A percentile compares a stretch with the other conserved stretches of the same genome.
These are phyloP conservation scores for Limnanthes douglasii DNA, from an alignment of 345 rosid species.

Conservation along the genomic window DNA sequence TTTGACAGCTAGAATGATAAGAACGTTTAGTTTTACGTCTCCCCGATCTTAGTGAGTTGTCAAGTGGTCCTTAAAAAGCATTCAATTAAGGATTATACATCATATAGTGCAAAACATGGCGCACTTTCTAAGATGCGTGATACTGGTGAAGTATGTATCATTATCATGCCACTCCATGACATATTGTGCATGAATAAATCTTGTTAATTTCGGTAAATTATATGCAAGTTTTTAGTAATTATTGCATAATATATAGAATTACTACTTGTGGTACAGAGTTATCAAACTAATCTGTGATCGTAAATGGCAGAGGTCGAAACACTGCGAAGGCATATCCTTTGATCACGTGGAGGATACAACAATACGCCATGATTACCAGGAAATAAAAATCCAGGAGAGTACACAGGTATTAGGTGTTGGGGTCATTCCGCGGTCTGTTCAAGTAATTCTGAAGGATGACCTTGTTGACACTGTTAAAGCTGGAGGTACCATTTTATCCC, in stretches of 20 bases:
- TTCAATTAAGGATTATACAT: no score
- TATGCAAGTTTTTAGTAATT: neutral
- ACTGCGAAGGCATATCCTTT: conserved; percentile 73
- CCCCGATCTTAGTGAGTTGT: no score
- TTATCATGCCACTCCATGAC: no score
- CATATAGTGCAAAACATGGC: no score
- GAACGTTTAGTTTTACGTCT: no score
- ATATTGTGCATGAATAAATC: no score
- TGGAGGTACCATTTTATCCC: conserved; percentile 50
- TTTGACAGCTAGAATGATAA: no score
- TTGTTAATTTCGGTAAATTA: neutral
- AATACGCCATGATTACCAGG: conserved; percentile 80
- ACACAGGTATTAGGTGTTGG: conserved; percentile 89
- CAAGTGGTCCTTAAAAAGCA: no score
- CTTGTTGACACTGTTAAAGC: conserved; percentile 94
- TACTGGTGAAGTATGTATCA: no score
- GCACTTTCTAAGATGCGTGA: no score
- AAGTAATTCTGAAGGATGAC: conserved; percentile 67
- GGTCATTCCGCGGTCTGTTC: conserved; percentile 84
- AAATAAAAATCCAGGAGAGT: conserved; percentile 92
- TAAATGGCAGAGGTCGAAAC: conserved; percentile 38
- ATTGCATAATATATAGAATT: no score
- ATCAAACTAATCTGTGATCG: conserved; percentile 2
- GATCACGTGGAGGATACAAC: conserved; percentile 50
- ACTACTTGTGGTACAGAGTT: neutral